These are phyloP conservation scores for Aspergillus quadrilineatus DNA, from an alignment of 2,329 filamentous ascomycete species.

Conservation along the genomic window DNA sequence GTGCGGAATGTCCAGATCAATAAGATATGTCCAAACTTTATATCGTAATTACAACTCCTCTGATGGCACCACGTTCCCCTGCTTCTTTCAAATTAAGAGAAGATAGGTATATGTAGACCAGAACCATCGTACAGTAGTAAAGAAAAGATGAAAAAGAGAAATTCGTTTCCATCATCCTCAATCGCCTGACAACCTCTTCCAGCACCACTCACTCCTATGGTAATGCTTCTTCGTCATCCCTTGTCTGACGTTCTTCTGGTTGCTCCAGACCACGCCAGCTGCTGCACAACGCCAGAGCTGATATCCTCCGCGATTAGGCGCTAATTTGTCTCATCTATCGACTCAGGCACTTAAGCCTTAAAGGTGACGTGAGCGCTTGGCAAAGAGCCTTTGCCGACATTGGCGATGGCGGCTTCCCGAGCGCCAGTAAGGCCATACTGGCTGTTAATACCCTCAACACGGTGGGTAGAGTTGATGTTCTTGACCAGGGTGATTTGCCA, in stretches of 20 bases:
- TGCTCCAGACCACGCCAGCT: not conserved
- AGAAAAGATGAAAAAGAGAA: constrained; percentile 5
- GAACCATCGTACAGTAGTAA: constrained; percentile 22
- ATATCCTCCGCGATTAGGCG: not conserved
- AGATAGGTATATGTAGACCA: constrained; percentile 13
- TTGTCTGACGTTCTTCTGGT: not conserved
- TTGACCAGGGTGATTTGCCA: constrained; percentile 85
- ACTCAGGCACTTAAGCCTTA: constrained; percentile 27
- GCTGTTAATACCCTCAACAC: constrained; percentile 68
- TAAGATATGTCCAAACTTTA: not conserved
- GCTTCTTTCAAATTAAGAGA: constrained; percentile 5
- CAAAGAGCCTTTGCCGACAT: constrained; percentile 34
- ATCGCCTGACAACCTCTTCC: not conserved
- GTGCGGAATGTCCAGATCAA: too few species aligned
- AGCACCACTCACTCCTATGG: not conserved
- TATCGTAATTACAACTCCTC: constrained; percentile 16
- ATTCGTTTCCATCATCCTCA: not conserved
- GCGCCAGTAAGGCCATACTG: constrained; percentile 71
- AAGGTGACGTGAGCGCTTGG: constrained; percentile 36
- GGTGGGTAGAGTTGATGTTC: constrained; percentile 85
- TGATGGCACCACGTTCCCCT: constrained; percentile 11
- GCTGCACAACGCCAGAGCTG: not conserved
- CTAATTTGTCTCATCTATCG: not conserved
- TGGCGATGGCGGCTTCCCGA: constrained; percentile 48
- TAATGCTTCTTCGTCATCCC: not conserved